Evolutionary conservation across 116 monocot genomes (phyloP).

Genomic region (Dioscorea cayenensis): DNA sequence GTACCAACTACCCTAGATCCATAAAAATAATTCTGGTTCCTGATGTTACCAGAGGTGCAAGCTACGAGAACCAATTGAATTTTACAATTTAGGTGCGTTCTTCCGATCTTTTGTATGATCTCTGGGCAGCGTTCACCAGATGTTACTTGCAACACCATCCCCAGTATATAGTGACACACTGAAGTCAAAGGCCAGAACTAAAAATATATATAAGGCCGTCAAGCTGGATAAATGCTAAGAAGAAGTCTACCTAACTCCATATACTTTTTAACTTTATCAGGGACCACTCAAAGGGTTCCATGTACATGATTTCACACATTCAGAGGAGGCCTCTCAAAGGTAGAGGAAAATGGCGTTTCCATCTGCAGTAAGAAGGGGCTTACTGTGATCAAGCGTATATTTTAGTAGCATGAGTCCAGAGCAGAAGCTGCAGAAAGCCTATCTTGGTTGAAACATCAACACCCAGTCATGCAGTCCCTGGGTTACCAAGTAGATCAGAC

Average conservation of each 20-base stretch:
- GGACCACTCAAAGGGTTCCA: neutral
- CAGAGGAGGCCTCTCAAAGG: conserved; percentile 34
- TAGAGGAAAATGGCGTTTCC: conserved; percentile 78
- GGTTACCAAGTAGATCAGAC: conserved; percentile 62
- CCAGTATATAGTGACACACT: conserved; percentile 30
- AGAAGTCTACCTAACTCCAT: neutral
- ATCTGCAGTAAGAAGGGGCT: conserved; percentile 92
- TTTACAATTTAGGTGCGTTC: conserved; percentile 41
- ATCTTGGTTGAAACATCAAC: conserved; percentile 85
- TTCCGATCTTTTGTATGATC: conserved; percentile 63
- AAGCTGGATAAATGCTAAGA: neutral
- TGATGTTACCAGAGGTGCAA: conserved; percentile 10
- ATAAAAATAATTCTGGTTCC: conserved; percentile 81
- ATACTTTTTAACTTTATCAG: neutral
- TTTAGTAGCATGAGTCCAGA: conserved; percentile 88
- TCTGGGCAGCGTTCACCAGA: conserved; percentile 73
- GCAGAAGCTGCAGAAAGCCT: conserved; percentile 84
- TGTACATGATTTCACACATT: conserved; percentile 22
- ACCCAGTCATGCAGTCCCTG: conserved; percentile 92
- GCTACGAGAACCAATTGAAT: conserved; percentile 4
- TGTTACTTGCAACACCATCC: conserved; percentile 13
- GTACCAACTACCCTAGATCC: conserved; percentile 78
- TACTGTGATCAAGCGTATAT: conserved; percentile 61
- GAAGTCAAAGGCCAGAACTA: neutral
- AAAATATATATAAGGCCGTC: neutral